Base-by-base conservation (phyloP, 2,329 filamentous ascomycete species). In the Penicillium sp. region DNA sequence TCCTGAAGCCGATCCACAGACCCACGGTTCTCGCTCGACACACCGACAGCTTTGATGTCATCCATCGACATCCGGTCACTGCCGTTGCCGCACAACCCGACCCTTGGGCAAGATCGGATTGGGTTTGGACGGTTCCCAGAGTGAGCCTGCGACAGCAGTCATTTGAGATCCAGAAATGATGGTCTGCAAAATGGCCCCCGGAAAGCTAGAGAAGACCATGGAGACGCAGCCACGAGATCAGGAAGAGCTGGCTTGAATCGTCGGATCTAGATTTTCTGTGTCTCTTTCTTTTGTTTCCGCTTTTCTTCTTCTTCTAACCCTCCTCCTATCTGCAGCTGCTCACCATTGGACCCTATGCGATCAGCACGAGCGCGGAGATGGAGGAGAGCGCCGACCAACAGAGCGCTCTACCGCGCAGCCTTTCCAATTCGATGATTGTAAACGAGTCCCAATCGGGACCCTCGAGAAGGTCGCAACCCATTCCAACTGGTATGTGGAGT, bases 321-420 rank as follows among this genome's bases (percentile, higher is more conserved):
- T 34, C 52, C 49, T 46, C 53, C 18, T 18, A 18, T 18, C 18
- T 18, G 18, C 18, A 18, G 18, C 18, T 18, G 18, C 18, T 18
- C 18, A 18, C 18, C 18, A 18, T 18, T 18, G 18, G 18, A 18
- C 18, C 18, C 18, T 18, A 66, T 66, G 63, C 52, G 52, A 59
- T 50, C 47, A 40, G 51, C 47, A 48, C 47, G 50, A 46, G 48
- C 48, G 49, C 41, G 52, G 18, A 26, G 7, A 57, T 60, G 59
- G 63, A 66, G 63, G 64, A 53, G 59, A 60, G 53, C 54, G 57
- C 51, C 47, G 57, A 62, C 51, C 55, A 52, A 48, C 53, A 47
- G 42, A 55, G 60, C 39, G 53, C 43, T 48, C 55, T 59, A 42
- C 58, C 56, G 48, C 59, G 58, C 43, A 49, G 59, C 42, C 54